Percentiles rank a stretch among this genome's conserved stretches.
These are phyloP conservation scores for Ilyonectria destructans DNA, from an alignment of 2,329 filamentous ascomycete species.

Conservation along the genomic window DNA sequence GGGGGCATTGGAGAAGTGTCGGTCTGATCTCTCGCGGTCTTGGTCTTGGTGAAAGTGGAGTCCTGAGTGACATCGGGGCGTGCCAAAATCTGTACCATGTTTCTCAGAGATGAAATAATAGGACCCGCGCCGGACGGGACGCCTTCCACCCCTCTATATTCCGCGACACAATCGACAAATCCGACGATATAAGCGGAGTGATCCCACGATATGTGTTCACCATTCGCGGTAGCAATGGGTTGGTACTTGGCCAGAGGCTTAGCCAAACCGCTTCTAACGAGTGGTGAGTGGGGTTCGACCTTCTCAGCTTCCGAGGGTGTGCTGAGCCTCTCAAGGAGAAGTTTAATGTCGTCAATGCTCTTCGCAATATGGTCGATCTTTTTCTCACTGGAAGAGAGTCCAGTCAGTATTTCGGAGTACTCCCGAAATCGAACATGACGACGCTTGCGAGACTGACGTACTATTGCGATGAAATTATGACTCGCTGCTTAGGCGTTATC, in stretches of 20 bases:
- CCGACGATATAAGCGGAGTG: constrained; percentile 54
- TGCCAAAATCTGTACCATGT: constrained; percentile 27
- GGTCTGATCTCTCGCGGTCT: not conserved
- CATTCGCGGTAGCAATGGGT: not conserved
- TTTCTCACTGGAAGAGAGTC: constrained; percentile 48
- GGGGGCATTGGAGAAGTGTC: constrained; percentile 45
- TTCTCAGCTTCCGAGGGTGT: not conserved
- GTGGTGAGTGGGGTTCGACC: not conserved
- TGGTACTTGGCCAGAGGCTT: not conserved
- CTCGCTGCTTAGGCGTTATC: constrained; percentile 51
- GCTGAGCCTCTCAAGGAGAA: constrained; percentile 41
- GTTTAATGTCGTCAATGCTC: constrained; percentile 54
- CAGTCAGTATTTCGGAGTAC: accelerated
- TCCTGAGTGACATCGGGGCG: not conserved
- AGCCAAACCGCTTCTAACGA: too few relatives aligned
- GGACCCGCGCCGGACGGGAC: not conserved
- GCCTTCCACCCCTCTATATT: not conserved
- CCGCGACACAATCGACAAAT: constrained; percentile 51
- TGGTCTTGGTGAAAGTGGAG: too few relatives aligned
- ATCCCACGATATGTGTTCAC: constrained; percentile 44
- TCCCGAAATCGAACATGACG: too few relatives aligned
- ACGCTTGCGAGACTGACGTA: constrained; percentile 34
- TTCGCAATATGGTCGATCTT: constrained; percentile 56
- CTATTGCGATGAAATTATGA: constrained; percentile 58
- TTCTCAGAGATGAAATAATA: constrained; percentile 29